phyloP scores from a whole-genome alignment of 495 filamentous ascomycete species.

The Tuber magnatum region DNA sequence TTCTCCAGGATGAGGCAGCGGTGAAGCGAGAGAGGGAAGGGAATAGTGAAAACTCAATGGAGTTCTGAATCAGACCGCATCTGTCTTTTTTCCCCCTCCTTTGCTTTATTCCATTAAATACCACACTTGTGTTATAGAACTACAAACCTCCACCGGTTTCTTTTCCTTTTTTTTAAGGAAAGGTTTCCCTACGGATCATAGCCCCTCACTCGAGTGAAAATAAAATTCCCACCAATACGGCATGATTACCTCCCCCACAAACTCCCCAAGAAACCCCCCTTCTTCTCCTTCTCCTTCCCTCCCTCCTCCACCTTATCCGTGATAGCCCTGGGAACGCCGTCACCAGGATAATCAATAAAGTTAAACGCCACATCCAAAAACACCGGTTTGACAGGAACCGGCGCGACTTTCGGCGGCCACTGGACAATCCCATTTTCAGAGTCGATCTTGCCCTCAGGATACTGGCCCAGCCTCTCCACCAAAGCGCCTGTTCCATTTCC shows the following conservation, averaged over 20 bases:
- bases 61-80: conserved; percentile 47
- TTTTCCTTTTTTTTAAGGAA: background rate
- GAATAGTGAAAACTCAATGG: conserved; percentile 48
- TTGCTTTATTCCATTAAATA: background rate
- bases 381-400: conserved; percentile 86
- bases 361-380: conserved; percentile 98
- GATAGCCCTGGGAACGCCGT: conserved; percentile 22
- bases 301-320: conserved; percentile 17
- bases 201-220: background rate
- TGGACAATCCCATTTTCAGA: conserved; percentile 68
- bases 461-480: conserved; percentile 66
- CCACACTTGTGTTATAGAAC: conserved; percentile 6
- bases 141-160: background rate
- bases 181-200: background rate
- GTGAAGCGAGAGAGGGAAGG: conserved; percentile 60
- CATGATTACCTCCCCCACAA: conserved; percentile 39
- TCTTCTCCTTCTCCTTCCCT: conserved; percentile 28
- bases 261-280: conserved; percentile 38
- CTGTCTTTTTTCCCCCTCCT: background rate
- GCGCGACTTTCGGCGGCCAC: conserved; percentile 74
- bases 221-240: background rate
- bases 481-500: conserved; percentile 48
- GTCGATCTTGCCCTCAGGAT: conserved; percentile 59
- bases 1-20: conserved; percentile 73
- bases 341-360: conserved; percentile 86